These are phyloP conservation scores for Wickerhamiella nectarea DNA, from an alignment of 805 yeast species.

Conservation along the genomic window DNA sequence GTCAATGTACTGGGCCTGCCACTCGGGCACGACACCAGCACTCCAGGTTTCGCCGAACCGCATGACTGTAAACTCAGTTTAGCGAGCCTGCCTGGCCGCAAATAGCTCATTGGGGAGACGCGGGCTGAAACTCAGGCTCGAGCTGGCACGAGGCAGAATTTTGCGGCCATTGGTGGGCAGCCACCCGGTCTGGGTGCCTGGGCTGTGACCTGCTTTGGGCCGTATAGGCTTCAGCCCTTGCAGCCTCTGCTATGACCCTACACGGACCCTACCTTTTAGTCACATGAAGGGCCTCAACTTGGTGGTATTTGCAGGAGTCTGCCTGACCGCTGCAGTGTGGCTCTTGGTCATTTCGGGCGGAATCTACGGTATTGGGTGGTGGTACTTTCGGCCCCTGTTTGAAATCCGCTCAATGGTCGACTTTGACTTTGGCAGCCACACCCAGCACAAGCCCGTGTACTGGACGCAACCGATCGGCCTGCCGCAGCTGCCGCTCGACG, in stretches of 20 bases:
- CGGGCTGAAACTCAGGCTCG: not conserved
- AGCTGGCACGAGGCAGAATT: too few species aligned
- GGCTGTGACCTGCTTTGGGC: too few species aligned
- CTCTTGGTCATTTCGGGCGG: not conserved
- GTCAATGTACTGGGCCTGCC: slow-evolving; percentile 32
- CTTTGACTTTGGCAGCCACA: slow-evolving; percentile 12
- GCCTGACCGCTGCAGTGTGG: slow-evolving; percentile 7
- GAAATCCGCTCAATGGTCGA: slow-evolving; percentile 12
- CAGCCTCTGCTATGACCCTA: too few species aligned
- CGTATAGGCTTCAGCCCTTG: too few species aligned
- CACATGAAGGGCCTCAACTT: not conserved
- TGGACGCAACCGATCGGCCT: slow-evolving; percentile 2
- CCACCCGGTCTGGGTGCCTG: too few species aligned
- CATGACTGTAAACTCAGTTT: too few species aligned
- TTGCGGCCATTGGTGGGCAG: too few species aligned
- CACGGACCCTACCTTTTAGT: too few species aligned
- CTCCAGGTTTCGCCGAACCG: slow-evolving; percentile 8
- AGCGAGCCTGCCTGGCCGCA: too few species aligned
- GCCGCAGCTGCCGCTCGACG: slow-evolving; percentile 14
- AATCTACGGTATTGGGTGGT: slow-evolving; percentile 7
- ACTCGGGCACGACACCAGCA: slow-evolving; percentile 28
- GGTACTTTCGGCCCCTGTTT: slow-evolving; percentile 14
- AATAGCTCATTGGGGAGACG: not conserved
- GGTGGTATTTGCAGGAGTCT: slow-evolving; percentile 5
- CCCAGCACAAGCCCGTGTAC: not conserved